Evolutionary conservation across 2,329 filamentous ascomycete species (phyloP), one percentile per base, ranked within the genome.

Genomic region (Trichoderma hamatum): DNA sequence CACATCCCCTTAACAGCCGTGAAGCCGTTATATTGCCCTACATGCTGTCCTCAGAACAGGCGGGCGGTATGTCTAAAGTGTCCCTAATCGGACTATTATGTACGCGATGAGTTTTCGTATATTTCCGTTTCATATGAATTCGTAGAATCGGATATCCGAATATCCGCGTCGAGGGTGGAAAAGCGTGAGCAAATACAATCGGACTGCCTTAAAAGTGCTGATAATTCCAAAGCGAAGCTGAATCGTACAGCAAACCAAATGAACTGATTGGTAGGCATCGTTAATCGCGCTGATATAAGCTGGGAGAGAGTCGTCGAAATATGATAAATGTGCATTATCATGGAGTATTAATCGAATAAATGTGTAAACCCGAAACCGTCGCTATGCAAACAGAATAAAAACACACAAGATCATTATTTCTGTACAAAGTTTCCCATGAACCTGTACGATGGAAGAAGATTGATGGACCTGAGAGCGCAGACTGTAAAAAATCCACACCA

Each of bases 381-480:
- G 77, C 78, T 80, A 80, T 80, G 78, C 79, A 80, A 78, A 75
- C 72, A 74, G 74, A 76, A 73, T 32, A 76, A 72, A 43, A 49
- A 74, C 71, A 71, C 72, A 32, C 28, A 67, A 49, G 30, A 59
- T 67, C 64, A 51, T 70, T 70, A 58, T 21, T 68, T 74, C 76
- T 75, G 68, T 78, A 78, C 77, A 79, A 68, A 72, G 71, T 30
- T 49, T 66, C 34, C 34, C 43, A 16, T 24, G 54, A 67, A 34
- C n/a, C 16, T 21, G 46, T 14, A 16, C 16, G 34, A 46, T 56
- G 56, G 62, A 39, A 19, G 28, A 39, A 19, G 28, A 14, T 21
- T 16, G 30, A 30, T 55, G 13, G 32, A 49, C 19, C 24, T 36
- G 60, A 19, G 16, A 13, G 39, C 32, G 32, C 21, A 32, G 56